Conservation (phyloP, 495 filamentous ascomycete genomes). For the Xylaria curta region DNA sequence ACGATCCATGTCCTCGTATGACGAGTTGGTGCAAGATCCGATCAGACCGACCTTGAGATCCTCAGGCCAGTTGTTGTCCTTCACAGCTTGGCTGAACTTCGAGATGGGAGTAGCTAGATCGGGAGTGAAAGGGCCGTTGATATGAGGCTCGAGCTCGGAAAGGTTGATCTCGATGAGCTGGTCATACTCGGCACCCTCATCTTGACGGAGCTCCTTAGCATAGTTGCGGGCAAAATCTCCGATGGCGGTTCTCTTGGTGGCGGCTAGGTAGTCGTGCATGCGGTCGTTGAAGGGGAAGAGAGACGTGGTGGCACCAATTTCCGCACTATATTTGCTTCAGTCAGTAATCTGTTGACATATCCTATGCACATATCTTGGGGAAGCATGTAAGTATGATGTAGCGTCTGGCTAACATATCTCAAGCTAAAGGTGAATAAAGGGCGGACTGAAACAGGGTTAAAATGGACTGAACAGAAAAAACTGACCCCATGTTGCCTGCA, state of each 20-base stretch:
- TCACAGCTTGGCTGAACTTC: conserved; percentile 93
- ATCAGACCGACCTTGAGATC: conserved; percentile 97
- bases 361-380: not conserved
- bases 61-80: conserved; percentile 94
- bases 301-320: conserved; percentile 97
- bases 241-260: conserved; percentile 90
- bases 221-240: conserved; percentile 88
- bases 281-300: conserved; percentile 98
- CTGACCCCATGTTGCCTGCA: conserved; percentile 67
- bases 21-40: conserved; percentile 99
- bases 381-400: not conserved
- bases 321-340: conserved; percentile 57
- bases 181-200: conserved; percentile 95
- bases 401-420: not conserved
- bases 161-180: conserved; percentile 96
- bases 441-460: not conserved
- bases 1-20: conserved; percentile 98
- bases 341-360: not conserved
- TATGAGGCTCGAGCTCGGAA: conserved; percentile 91
- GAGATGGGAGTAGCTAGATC: conserved; percentile 98
- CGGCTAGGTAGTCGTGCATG: conserved; percentile 93
- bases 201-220: conserved; percentile 84
- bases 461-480: conserved; percentile 15
- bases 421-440: not conserved
- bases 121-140: conserved; percentile 99